Evolutionary conservation across 306 rosid genomes (phyloP).

Genomic region (Oxytropis ochrocephala): DNA sequence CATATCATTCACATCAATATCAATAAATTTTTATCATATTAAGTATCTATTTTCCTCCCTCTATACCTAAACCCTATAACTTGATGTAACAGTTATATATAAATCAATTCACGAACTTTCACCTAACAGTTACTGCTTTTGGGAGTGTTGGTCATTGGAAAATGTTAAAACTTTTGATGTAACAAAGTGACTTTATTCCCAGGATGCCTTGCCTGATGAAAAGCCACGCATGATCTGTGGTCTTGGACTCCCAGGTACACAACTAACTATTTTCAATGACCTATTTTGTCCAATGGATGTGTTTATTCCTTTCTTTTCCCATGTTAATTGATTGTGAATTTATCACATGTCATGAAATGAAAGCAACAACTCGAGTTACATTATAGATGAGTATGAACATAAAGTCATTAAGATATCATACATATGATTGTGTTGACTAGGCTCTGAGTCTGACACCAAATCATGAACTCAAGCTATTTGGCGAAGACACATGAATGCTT

Average conservation of each 20-base stretch:
- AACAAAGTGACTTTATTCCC: conserved; percentile 21
- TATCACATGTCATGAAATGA: neutral
- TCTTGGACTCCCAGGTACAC: conserved; percentile 91
- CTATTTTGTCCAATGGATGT: neutral
- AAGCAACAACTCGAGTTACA: neutral
- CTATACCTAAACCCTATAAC: neutral
- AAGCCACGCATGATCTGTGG: conserved; percentile 85
- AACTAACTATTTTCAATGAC: neutral
- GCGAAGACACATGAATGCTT: neutral
- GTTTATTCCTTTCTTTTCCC: neutral
- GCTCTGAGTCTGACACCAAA: neutral
- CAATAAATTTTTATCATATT: neutral
- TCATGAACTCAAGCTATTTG: neutral
- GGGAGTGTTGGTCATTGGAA: neutral
- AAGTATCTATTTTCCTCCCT: neutral
- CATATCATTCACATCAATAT: neutral
- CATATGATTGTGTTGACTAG: conserved; percentile 8
- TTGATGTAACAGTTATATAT: neutral
- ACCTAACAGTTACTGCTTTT: neutral
- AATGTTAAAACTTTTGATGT: neutral
- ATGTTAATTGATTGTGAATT: neutral
- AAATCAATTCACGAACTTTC: neutral
- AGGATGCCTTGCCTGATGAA: conserved; percentile 74
- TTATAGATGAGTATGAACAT: conserved; percentile 6
- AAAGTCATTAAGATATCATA: neutral